Evolutionary conservation across 2,329 filamentous ascomycete species (phyloP).

Genomic region (Calonectria honghensis): DNA sequence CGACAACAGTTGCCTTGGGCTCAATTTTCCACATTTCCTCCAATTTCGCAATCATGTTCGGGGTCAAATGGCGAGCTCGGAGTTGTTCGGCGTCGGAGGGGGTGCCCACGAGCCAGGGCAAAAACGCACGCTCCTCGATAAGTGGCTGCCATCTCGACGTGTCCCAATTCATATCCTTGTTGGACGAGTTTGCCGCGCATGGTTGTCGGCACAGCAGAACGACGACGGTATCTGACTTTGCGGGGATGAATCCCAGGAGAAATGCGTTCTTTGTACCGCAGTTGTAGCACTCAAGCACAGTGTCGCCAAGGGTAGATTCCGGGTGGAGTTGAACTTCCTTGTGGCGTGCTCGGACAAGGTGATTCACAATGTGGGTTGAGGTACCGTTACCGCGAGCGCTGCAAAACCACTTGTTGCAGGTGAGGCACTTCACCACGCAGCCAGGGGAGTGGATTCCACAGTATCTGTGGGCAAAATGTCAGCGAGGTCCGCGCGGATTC

Average conservation of each 20-base stretch:
- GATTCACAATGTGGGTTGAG: constrained; percentile 98
- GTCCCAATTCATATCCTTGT: constrained; percentile 99
- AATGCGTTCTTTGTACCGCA: constrained; percentile 99
- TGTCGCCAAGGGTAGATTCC: constrained; percentile 93
- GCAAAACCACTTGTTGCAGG: constrained; percentile 99
- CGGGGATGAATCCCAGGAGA: constrained; percentile 96
- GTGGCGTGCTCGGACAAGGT: constrained; percentile 96
- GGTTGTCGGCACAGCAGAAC: constrained; percentile 97
- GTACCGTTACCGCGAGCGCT: constrained; percentile 97
- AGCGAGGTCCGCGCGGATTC: constrained; percentile 44
- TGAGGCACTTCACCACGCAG: constrained; percentile 96
- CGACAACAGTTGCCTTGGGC: constrained; percentile 88
- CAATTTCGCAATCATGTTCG: constrained; percentile 95
- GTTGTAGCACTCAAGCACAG: constrained; percentile 98
- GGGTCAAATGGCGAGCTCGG: constrained; percentile 92
- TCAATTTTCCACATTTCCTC: constrained; percentile 99
- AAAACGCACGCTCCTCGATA: constrained; percentile 96
- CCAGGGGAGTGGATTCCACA: constrained; percentile 97
- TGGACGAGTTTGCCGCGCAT: constrained; percentile 94
- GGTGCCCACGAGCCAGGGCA: constrained; percentile 92
- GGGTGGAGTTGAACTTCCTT: constrained; percentile 99
- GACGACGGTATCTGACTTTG: constrained; percentile 98
- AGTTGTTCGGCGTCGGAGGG: constrained; percentile 97
- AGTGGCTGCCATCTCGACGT: constrained; percentile 97
- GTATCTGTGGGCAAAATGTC: constrained; percentile 75